These are phyloP conservation scores for Oleoguttula mirabilis DNA, from an alignment of 495 filamentous ascomycete species.

Conservation along the genomic window DNA sequence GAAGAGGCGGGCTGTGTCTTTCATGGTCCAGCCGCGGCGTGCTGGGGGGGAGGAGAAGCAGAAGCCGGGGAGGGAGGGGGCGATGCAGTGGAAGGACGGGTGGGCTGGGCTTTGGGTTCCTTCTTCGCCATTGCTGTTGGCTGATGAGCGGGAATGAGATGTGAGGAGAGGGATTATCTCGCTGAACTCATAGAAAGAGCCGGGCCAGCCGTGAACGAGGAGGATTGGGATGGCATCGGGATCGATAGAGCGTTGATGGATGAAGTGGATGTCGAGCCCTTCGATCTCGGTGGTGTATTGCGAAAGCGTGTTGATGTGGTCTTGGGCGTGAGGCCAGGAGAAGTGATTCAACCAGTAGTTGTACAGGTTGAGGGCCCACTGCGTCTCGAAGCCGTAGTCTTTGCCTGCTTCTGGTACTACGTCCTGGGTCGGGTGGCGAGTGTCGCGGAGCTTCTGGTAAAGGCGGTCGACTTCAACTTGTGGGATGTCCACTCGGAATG, in stretches of 20 bases:
- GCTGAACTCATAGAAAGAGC: conserved; percentile 29
- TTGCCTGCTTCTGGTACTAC: conserved; percentile 14
- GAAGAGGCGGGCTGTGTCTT: conserved; percentile 18
- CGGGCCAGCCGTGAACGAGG: conserved; percentile 33
- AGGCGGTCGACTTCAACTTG: conserved; percentile 17
- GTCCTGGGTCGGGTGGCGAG: conserved; percentile 6
- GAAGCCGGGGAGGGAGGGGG: conserved; percentile 29
- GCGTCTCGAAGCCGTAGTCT: conserved; percentile 11
- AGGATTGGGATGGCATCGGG: conserved; percentile 29
- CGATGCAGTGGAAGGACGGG: conserved; percentile 32
- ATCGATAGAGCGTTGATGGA: conserved; percentile 20
- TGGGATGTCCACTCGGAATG: conserved; percentile 13
- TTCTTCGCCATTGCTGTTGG: too few species aligned
- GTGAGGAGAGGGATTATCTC: conserved; percentile 24
- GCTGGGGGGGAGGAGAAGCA: conserved; percentile 16
- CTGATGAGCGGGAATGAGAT: too few species aligned
- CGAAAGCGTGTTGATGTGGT: not conserved
- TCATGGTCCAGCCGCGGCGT: conserved; percentile 12
- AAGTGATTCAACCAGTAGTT: conserved; percentile 11
- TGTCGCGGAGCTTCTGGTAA: conserved; percentile 15
- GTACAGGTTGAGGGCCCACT: conserved; percentile 6
- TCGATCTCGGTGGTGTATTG: conserved; percentile 8
- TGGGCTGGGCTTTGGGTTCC: too few species aligned
- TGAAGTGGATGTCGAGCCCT: conserved; percentile 21
- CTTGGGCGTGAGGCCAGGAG: conserved; percentile 1